Evolutionary conservation across 768 basidiomycete genomes (phyloP).

Genomic region (Boletales sp.): DNA sequence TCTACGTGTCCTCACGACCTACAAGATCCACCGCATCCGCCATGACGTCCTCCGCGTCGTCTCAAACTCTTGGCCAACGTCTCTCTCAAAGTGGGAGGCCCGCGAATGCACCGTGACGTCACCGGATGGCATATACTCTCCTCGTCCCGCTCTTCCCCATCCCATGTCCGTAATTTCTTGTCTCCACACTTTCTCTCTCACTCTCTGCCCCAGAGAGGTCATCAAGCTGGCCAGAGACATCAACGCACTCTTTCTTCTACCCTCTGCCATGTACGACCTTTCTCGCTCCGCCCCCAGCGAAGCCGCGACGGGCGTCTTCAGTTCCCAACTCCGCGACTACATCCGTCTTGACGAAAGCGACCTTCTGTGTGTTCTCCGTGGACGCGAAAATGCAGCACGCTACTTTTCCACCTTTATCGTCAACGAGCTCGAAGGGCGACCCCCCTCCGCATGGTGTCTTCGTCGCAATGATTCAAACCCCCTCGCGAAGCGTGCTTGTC

Average conservation of each 20-base stretch:
- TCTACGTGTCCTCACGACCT: conserved; percentile 62
- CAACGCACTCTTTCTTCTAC: conserved; percentile 54
- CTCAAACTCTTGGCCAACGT: conserved; percentile 54
- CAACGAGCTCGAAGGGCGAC: conserved; percentile 66
- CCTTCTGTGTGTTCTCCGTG: conserved; percentile 57
- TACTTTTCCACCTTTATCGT: conserved; percentile 77
- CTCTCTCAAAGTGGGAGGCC: conserved; percentile 61
- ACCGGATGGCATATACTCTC: conserved; percentile 49
- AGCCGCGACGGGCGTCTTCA: conserved; percentile 50
- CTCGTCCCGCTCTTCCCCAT: conserved; percentile 55
- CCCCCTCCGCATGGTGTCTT: conserved; percentile 46
- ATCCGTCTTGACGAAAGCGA: conserved; percentile 45
- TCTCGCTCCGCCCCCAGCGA: conserved; percentile 65
- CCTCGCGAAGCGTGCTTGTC: conserved; percentile 51
- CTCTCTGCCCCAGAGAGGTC: conserved; percentile 42
- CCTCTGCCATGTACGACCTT: conserved; percentile 78
- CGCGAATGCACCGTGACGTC: conserved; percentile 59
- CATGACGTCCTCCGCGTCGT: conserved; percentile 54
- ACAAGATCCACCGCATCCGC: conserved; percentile 56
- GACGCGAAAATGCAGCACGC: conserved; percentile 68
- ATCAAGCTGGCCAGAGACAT: conserved; percentile 65
- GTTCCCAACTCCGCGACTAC: conserved; percentile 36
- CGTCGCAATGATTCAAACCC: conserved; percentile 46
- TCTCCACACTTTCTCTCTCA: conserved; percentile 3
- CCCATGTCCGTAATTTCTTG: conserved; percentile 52